These are phyloP conservation scores for Collybia mongolica DNA, from an alignment of 768 basidiomycete genomes.

Conservation along the genomic window DNA sequence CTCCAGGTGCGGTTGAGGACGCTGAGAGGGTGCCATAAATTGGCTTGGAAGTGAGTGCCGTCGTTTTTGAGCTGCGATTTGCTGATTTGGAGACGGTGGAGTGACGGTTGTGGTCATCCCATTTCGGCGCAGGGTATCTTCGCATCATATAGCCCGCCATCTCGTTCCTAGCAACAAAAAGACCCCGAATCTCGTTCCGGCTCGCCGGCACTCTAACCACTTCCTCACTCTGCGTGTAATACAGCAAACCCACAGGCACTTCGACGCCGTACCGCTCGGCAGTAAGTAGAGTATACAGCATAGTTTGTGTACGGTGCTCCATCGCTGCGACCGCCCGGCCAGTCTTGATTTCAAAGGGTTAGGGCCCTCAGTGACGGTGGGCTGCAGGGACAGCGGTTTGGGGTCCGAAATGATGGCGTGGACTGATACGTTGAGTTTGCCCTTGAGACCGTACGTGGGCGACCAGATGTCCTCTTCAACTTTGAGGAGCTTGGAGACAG, in stretches of 20 bases:
- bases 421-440: slow-evolving; percentile 92
- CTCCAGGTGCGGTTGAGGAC: background rate
- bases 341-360: slow-evolving; percentile 90
- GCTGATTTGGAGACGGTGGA: background rate
- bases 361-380: slow-evolving; percentile 32
- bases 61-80: background rate
- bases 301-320: slow-evolving; percentile 97
- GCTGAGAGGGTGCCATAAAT: background rate
- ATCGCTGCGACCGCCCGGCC: slow-evolving; percentile 72
- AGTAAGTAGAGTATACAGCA: slow-evolving; percentile 91
- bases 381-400: slow-evolving; percentile 22
- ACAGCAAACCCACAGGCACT: slow-evolving; percentile 82
- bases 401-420: slow-evolving; percentile 60
- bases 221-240: slow-evolving; percentile 91
- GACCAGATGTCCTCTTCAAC: slow-evolving; percentile 99
- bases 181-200: slow-evolving; percentile 79
- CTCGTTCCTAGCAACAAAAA: slow-evolving; percentile 82
- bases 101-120: background rate
- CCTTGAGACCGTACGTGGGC: slow-evolving; percentile 91
- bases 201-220: slow-evolving; percentile 79
- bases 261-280: slow-evolving; percentile 87
- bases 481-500: slow-evolving; percentile 75
- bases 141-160: slow-evolving; percentile 76
- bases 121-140: too few relatives aligned
- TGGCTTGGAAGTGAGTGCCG: background rate